Conservation (phyloP, 73 alveolate species). For the Breviolum minutum region DNA sequence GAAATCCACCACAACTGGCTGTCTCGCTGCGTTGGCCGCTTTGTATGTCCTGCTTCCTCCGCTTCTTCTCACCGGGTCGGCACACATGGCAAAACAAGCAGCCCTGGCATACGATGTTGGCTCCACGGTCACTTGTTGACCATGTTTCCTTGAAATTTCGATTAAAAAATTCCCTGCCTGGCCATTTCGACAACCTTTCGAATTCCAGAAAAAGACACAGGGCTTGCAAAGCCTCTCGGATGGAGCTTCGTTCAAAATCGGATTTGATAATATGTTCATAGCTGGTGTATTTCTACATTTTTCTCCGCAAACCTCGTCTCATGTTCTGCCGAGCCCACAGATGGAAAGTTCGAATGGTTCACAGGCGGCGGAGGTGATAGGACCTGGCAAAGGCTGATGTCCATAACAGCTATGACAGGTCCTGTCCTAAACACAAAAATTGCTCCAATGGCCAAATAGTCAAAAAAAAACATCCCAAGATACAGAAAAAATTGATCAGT, state of each 20-base stretch:
- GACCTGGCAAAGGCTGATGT: background rate
- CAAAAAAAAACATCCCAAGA: too few relatives aligned
- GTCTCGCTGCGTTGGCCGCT: background rate
- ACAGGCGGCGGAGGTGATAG: constrained; percentile 83
- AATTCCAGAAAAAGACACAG: constrained; percentile 91
- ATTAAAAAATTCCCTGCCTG: background rate
- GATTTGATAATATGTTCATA: background rate
- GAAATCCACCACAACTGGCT: background rate
- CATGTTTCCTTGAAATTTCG: background rate
- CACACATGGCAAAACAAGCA: constrained; percentile 84
- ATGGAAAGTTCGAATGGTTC: constrained; percentile 5
- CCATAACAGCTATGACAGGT: background rate
- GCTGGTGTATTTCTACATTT: background rate
- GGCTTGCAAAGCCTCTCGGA: constrained; percentile 82
- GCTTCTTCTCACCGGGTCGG: constrained; percentile 85
- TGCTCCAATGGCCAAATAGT: too few relatives aligned
- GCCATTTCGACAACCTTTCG: constrained; percentile 80
- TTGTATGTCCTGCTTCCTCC: constrained; percentile 51
- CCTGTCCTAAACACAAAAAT: background rate
- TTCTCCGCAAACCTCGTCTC: constrained; percentile 36
- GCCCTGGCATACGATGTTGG: constrained; percentile 3
- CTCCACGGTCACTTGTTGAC: background rate
- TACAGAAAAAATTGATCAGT: too few relatives aligned
- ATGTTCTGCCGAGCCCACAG: constrained; percentile 83
- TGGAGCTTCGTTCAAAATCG: background rate